A percentile compares a stretch with the other conserved stretches of the same genome.
These are phyloP conservation scores for Thelonectria olida DNA, from an alignment of 2,329 filamentous ascomycete species.

Conservation along the genomic window DNA sequence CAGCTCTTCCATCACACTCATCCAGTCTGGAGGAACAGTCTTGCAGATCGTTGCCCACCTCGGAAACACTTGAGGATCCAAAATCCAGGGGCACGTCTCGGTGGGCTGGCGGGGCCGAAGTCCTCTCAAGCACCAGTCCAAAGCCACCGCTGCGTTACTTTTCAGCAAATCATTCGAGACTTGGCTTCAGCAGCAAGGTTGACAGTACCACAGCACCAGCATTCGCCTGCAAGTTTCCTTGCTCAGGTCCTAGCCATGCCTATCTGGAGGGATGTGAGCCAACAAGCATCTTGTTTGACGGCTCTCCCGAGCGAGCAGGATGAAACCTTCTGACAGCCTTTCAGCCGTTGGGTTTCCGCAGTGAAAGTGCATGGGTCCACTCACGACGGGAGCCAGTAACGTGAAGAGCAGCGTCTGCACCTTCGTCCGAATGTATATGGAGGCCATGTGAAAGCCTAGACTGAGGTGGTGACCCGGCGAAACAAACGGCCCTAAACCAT, in stretches of 20 bases:
- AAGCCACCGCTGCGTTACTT: conserved; percentile 8
- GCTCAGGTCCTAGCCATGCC: not conserved
- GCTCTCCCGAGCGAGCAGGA: not conserved
- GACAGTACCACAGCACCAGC: not conserved
- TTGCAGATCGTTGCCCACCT: conserved; percentile 17
- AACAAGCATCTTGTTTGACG: not conserved
- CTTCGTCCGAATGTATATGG: too few relatives aligned
- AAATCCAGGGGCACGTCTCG: conserved; percentile 15
- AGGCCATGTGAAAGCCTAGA: not conserved
- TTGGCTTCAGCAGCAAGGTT: not conserved
- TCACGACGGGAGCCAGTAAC: not conserved
- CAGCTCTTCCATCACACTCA: not conserved
- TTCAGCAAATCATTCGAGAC: conserved; percentile 8
- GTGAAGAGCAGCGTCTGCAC: not conserved
- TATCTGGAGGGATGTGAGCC: not conserved
- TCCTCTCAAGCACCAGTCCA: not conserved
- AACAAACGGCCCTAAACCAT: not conserved
- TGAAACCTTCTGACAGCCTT: not conserved
- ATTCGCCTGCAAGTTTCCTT: not conserved
- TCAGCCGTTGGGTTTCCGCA: not conserved
- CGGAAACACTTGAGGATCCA: conserved; percentile 1
- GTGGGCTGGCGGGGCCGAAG: not conserved
- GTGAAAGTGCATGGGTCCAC: not conserved
- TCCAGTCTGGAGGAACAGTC: not conserved
- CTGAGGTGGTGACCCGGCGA: not conserved